Conservation (phyloP, 495 filamentous ascomycete species). For the Podospora conica region DNA sequence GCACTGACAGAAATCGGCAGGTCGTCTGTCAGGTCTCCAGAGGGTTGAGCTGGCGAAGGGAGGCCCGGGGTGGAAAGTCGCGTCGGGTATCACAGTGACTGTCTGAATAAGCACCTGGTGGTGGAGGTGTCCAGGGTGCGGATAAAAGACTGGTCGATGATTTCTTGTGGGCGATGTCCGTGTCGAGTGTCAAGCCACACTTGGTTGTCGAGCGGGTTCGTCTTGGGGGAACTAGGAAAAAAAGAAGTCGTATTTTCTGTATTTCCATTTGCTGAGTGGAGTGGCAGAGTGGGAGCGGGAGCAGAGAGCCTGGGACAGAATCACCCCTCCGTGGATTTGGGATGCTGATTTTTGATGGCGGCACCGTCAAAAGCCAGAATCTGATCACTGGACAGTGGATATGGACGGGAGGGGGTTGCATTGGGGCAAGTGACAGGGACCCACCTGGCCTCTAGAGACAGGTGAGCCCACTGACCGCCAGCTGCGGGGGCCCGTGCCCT, state of each 20-base stretch:
- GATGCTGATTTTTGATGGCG: no score
- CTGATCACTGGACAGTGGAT: no score
- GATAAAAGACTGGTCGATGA: no score
- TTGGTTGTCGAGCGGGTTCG: not conserved
- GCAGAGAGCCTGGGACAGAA: no score
- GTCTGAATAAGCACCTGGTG: not conserved
- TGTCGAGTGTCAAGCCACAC: not conserved
- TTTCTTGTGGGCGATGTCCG: no score
- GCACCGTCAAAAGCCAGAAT: no score
- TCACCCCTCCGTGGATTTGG: not conserved
- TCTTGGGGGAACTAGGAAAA: not conserved
- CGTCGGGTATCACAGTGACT: not conserved
- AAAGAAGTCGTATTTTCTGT: not conserved
- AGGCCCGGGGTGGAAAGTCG: not conserved
- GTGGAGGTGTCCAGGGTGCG: not conserved
- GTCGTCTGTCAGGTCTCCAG: not conserved
- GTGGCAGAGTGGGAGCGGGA: no score
- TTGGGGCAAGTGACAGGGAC: no score
- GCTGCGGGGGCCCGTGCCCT: no score
- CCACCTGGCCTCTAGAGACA: no score
- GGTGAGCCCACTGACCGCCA: no score
- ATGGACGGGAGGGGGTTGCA: no score
- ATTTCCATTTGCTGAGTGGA: not conserved
- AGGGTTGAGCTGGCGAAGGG: not conserved
- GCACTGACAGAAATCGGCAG: not conserved